phyloP scores from a whole-genome alignment of 768 basidiomycete genomes.

The Phaffia australis region DNA sequence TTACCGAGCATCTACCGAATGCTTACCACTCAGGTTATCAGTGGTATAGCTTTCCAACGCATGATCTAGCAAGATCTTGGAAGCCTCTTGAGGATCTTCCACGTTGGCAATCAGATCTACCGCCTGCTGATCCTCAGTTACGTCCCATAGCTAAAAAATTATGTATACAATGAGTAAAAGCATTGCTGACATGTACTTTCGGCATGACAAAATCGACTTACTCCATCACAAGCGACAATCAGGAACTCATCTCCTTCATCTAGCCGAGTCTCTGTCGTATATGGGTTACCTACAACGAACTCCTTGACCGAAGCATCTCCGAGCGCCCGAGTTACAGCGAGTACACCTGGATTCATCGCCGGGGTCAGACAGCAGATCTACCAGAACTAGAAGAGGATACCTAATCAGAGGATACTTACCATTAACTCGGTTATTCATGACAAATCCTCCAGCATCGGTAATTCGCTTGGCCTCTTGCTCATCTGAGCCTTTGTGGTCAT shows the following conservation, averaged over 20 bases:
- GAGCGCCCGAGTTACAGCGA: slow-evolving; percentile 88
- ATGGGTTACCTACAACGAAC: slow-evolving; percentile 94
- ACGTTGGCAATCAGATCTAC: slow-evolving; percentile 62
- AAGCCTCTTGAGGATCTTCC: slow-evolving; percentile 73
- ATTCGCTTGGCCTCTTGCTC: slow-evolving; percentile 96
- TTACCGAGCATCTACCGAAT: background rate
- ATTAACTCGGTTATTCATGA: slow-evolving; percentile 96
- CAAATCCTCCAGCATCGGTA: slow-evolving; percentile 94
- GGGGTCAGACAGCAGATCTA: background rate
- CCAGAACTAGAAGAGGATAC: background rate
- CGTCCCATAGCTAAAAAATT: slow-evolving; percentile 76
- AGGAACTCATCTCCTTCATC: slow-evolving; percentile 86
- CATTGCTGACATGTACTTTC: background rate
- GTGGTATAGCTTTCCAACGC: slow-evolving; percentile 80
- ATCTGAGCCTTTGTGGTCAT: slow-evolving; percentile 97
- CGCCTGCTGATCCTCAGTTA: slow-evolving; percentile 78
- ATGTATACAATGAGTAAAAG: background rate
- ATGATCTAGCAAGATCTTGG: slow-evolving; percentile 60
- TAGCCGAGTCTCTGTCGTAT: slow-evolving; percentile 93
- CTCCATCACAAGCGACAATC: slow-evolving; percentile 94
- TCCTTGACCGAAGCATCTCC: slow-evolving; percentile 99
- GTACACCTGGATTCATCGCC: slow-evolving; percentile 44
- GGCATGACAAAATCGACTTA: slow-evolving; percentile 42
- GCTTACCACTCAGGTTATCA: slow-evolving; percentile 70
- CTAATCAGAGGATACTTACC: slow-evolving; percentile 41